Conservation (phyloP, 1,139 yeast species). For the Geotrichum phurueaensis region DNA sequence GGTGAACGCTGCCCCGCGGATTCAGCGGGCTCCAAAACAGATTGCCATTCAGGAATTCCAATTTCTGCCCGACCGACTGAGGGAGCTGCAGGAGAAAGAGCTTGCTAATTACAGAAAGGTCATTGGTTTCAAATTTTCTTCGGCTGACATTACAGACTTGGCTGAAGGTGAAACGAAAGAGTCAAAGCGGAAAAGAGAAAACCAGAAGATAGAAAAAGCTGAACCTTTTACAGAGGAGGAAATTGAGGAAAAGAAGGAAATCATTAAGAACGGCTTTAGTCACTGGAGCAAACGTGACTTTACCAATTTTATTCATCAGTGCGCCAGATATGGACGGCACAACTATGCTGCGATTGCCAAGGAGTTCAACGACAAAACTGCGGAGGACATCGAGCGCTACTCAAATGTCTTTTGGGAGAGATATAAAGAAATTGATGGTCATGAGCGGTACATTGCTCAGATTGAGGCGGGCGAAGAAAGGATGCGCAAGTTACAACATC, state of each 20-base stretch:
- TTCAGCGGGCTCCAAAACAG: constrained; percentile 52
- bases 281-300: constrained; percentile 90
- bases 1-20: constrained; percentile 47
- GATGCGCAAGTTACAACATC: constrained; percentile 55
- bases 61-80: constrained; percentile 66
- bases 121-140: constrained; percentile 60
- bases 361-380: constrained; percentile 56
- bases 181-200: constrained; percentile 53
- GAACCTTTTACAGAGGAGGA: constrained; percentile 79
- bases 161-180: constrained; percentile 51
- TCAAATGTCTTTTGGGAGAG: constrained; percentile 73
- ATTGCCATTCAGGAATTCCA: constrained; percentile 68
- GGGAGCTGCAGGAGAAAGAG: constrained; percentile 67
- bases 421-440: constrained; percentile 69
- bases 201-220: constrained; percentile 49
- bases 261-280: constrained; percentile 61
- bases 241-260: constrained; percentile 51
- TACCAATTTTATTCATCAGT: constrained; percentile 73
- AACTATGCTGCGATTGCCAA: constrained; percentile 57
- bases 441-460: constrained; percentile 75
- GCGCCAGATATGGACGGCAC: constrained; percentile 75
- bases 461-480: constrained; percentile 87
- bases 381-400: constrained; percentile 69
- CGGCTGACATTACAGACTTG: constrained; percentile 37
- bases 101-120: constrained; percentile 67